These are phyloP conservation scores for Neurospora discreta DNA, from an alignment of 495 filamentous ascomycete genomes.

Conservation along the genomic window DNA sequence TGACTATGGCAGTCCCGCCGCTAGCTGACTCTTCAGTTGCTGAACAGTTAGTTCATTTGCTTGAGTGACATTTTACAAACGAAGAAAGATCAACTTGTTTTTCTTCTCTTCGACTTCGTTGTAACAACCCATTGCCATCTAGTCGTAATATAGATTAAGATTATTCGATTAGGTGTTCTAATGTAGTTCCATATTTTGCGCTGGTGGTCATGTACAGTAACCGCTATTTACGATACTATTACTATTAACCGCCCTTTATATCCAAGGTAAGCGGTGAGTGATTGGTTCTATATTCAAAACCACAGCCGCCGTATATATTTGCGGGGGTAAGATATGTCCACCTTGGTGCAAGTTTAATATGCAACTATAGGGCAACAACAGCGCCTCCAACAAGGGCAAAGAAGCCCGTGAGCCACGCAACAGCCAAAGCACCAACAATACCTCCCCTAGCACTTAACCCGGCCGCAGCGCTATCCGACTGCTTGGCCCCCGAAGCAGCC, in stretches of 20 bases:
- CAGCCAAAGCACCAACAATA: conserved; percentile 5
- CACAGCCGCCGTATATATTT: not conserved
- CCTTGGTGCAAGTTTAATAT: not conserved
- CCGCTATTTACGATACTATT: not conserved
- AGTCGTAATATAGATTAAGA: not conserved
- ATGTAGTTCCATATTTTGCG: not conserved
- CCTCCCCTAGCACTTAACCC: conserved; percentile 5
- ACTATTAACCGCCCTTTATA: not conserved
- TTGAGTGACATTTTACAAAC: not conserved
- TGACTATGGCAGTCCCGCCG: not conserved
- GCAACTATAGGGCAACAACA: conserved; percentile 12
- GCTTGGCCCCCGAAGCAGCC: not conserved
- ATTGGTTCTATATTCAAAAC: not conserved
- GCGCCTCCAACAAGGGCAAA: conserved; percentile 17
- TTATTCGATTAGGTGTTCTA: not conserved
- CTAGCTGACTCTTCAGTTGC: not conserved
- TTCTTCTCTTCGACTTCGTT: not conserved
- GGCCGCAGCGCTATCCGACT: not conserved
- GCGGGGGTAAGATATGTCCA: not conserved
- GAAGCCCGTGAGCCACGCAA: conserved; percentile 10
- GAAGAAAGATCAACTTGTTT: not conserved
- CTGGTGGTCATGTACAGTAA: not conserved
- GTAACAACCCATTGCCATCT: not conserved
- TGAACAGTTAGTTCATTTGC: not conserved
- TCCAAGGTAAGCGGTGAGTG: not conserved